These are phyloP conservation scores for Kurtzmaniella natalensis DNA, from an alignment of 1,139 yeast genomes.

Conservation along the genomic window DNA sequence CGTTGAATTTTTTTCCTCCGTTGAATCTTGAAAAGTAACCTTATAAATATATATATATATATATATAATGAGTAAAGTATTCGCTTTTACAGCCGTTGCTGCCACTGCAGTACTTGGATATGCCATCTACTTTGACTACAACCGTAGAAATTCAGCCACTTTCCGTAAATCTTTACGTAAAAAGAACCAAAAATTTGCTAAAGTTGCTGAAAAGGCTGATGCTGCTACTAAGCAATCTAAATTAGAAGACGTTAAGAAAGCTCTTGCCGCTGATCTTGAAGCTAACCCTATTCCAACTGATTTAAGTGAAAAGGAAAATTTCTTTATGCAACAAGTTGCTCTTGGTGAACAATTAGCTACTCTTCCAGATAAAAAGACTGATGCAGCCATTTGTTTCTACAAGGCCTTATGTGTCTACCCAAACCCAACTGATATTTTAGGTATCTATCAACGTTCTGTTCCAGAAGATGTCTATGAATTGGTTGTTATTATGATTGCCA, in stretches of 20 bases:
- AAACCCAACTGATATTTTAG: slow-evolving; percentile 85
- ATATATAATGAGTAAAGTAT: slow-evolving; percentile 36
- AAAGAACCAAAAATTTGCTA: slow-evolving; percentile 55
- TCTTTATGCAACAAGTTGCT: slow-evolving; percentile 80
- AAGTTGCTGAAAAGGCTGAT: slow-evolving; percentile 51
- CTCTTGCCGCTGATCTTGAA: slow-evolving; percentile 59
- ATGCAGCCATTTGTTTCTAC: slow-evolving; percentile 87
- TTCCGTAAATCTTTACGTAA: slow-evolving; percentile 76
- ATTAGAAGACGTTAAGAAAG: slow-evolving; percentile 56
- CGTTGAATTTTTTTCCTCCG: no score
- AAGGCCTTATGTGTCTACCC: slow-evolving; percentile 95
- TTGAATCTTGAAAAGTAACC: no score
- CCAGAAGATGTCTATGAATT: slow-evolving; percentile 79
- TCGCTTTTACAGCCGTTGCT: slow-evolving; percentile 49
- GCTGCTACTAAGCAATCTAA: slow-evolving; percentile 58
- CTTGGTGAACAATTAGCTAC: slow-evolving; percentile 71
- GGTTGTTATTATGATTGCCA: slow-evolving; percentile 82
- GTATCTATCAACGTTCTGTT: slow-evolving; percentile 83
- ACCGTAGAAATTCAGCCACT: slow-evolving; percentile 75
- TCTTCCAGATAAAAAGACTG: slow-evolving; percentile 57
- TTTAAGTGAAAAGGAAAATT: slow-evolving; percentile 64
- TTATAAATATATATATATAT: no score
- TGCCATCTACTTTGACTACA: slow-evolving; percentile 85
- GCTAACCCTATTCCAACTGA: slow-evolving; percentile 75
- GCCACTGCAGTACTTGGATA: slow-evolving; percentile 64